Base-by-base conservation (phyloP, 129 eudicot genomes). In the Apium graveolens region DNA sequence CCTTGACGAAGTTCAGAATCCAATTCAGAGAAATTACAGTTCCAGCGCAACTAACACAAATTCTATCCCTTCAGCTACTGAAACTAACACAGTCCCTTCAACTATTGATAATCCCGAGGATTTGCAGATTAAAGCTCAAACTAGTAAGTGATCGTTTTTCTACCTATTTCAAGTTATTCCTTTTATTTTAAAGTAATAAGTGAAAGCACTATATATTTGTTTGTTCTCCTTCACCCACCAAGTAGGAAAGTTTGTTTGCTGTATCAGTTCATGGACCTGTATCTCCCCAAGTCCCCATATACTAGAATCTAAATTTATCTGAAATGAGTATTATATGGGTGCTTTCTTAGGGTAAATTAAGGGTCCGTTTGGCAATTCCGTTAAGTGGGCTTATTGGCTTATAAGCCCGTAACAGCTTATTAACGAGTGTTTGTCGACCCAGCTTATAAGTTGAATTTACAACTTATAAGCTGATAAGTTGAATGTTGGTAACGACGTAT, bases 1-100 rank as follows among this genome's bases (percentile, higher is more conserved):
- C 76, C 96, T 95, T 65, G 98, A 95, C 70, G 97, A 95, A 70
- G 82, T 86, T 74, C 78, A 85, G 74, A 81, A 73, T 84, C 86
- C 91, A 14, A 73, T 48, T n/a, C 85, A 81, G 79, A 81, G 78
- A 57, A 81, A 81, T 70, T 84, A 82, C 80, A 86, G 82, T 51
- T 78, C 95, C 75, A 86, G 65, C 84, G 78, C 76, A 48, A 77
- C 77, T 46, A 81, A 62, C 48, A 77, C 83, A 31, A 74, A 84
- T 34, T 37, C 86, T 18, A 77, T 74, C 55, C 82, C 90, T 79
- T 2, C 81, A 18, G 66, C 90, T 72, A 66, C 41, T 70, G 77
- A 66, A 57, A 77, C 77, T 55, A 81, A 62, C 48, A 77, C 83
- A 31, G 74, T 76, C 65, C 82, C 90, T 80, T 4, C 82, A 13